Conservation (phyloP, 208 protist genomes). For the Acanthamoeba lenticulata region DNA sequence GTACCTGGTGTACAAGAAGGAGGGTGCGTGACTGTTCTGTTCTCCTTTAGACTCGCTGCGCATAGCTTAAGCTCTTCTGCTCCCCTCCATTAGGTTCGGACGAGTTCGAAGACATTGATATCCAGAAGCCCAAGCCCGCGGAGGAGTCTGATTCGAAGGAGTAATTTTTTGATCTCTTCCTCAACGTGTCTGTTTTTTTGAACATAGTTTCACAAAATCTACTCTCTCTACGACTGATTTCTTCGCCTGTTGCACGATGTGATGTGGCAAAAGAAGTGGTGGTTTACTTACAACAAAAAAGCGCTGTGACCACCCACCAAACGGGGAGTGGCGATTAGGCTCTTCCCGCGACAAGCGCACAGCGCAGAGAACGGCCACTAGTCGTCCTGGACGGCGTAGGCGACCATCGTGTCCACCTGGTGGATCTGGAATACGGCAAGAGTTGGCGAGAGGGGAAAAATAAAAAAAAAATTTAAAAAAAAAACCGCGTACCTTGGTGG, state of each 20-base stretch:
- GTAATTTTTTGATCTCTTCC: constrained; percentile 6
- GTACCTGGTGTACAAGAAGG: constrained; percentile 65
- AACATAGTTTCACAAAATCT: background rate
- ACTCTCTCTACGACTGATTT: background rate
- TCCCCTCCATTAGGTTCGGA: background rate
- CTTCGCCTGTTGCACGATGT: background rate
- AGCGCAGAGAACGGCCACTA: background rate
- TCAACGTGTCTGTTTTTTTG: constrained; percentile 15
- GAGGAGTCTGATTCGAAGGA: constrained; percentile 40
- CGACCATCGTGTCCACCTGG: constrained; percentile 67
- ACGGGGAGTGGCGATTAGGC: background rate
- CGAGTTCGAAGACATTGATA: constrained; percentile 62
- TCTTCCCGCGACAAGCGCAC: background rate
- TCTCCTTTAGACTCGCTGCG: background rate
- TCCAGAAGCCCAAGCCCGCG: constrained; percentile 57
- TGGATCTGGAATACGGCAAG: constrained; percentile 41
- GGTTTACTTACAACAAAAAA: no score
- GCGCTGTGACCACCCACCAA: no score
- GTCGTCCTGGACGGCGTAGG: constrained; percentile 50
- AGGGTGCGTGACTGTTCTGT: background rate
- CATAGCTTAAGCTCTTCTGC: background rate
- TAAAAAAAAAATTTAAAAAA: background rate
- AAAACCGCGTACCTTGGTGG: constrained; percentile 25
- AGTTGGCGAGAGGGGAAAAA: background rate
- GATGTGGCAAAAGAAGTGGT: no score